Percentiles rank a stretch among this genome's conserved stretches.
Conservation (phyloP, 768 basidiomycete species). For the Boletus reticulatus region DNA sequence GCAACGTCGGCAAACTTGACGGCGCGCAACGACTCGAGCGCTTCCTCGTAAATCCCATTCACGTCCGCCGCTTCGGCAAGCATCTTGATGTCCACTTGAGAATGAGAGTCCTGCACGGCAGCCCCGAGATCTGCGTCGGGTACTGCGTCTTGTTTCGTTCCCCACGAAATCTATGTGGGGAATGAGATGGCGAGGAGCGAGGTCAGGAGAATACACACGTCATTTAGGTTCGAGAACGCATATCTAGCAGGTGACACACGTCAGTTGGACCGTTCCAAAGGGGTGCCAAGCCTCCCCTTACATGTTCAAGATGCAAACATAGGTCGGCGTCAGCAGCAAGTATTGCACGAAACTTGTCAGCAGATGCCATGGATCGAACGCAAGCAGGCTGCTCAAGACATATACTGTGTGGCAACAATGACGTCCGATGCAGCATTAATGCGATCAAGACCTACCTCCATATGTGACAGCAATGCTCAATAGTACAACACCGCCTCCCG, state of each 20-base stretch:
- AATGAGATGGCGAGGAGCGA: conserved; percentile 11
- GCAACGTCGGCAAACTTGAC: conserved; percentile 40
- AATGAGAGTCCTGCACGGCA: conserved; percentile 75
- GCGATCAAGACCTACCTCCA: conserved; percentile 50
- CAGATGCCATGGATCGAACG: conserved; percentile 96
- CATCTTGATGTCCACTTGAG: conserved; percentile 86
- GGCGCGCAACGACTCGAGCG: conserved; percentile 67
- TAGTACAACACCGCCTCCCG: conserved; percentile 70
- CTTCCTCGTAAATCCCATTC: conserved; percentile 82
- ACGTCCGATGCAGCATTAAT: neutral
- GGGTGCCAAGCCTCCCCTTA: conserved; percentile 34
- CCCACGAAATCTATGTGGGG: conserved; percentile 77
- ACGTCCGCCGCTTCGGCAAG: conserved; percentile 78
- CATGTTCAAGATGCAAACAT: conserved; percentile 77
- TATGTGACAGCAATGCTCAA: conserved; percentile 86
- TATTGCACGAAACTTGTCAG: conserved; percentile 90
- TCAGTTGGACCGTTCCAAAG: conserved; percentile 11
- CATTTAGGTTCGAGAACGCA: conserved; percentile 83
- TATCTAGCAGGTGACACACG: conserved; percentile 48
- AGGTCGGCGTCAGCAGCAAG: conserved; percentile 79
- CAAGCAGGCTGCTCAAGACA: conserved; percentile 71
- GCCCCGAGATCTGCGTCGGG: conserved; percentile 78
- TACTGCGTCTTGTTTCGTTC: conserved; percentile 86
- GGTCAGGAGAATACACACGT: conserved; percentile 41
- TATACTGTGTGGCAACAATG: conserved; percentile 50